These are phyloP conservation scores for Lipomyces spencermartinsiae DNA, from an alignment of 805 yeast genomes.

Conservation along the genomic window DNA sequence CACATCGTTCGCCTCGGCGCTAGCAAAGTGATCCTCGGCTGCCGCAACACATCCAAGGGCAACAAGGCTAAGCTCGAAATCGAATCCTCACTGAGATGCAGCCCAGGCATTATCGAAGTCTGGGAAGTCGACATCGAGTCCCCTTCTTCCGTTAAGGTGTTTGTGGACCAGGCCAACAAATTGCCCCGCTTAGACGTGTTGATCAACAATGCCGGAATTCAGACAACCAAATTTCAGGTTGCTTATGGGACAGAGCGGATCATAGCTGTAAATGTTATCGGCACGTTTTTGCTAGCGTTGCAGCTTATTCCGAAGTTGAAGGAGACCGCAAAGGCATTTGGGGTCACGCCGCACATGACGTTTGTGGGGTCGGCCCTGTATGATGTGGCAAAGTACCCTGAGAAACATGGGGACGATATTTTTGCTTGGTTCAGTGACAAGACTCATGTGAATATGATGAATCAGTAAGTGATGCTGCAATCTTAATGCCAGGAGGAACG, in stretches of 20 bases:
- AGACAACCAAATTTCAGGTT: neutral
- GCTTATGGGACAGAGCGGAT: slow-evolving; percentile 15
- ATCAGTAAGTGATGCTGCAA: slow-evolving; percentile 3
- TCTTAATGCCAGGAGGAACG: too few relatives aligned
- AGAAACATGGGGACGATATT: slow-evolving; percentile 8
- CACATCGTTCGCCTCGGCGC: slow-evolving; percentile 18
- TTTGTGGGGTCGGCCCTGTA: slow-evolving; percentile 16
- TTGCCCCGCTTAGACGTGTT: slow-evolving; percentile 18
- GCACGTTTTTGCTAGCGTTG: slow-evolving; percentile 15
- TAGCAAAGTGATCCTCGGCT: slow-evolving; percentile 18
- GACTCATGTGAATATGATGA: neutral
- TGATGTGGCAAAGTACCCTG: slow-evolving; percentile 18
- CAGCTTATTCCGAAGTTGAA: slow-evolving; percentile 20
- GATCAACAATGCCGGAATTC: slow-evolving; percentile 17
- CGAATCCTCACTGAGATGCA: slow-evolving; percentile 10
- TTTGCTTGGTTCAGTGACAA: slow-evolving; percentile 10
- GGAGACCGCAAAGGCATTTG: slow-evolving; percentile 11
- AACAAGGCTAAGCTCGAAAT: slow-evolving; percentile 14
- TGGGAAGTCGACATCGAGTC: slow-evolving; percentile 14
- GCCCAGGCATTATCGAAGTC: slow-evolving; percentile 13
- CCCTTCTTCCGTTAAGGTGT: slow-evolving; percentile 7
- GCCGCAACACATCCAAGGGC: slow-evolving; percentile 16
- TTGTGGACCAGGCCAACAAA: slow-evolving; percentile 12
- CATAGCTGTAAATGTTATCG: slow-evolving; percentile 12
- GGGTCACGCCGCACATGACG: slow-evolving; percentile 10